phyloP scores from a whole-genome alignment of 768 basidiomycete genomes.

The Harrya chromipes region DNA sequence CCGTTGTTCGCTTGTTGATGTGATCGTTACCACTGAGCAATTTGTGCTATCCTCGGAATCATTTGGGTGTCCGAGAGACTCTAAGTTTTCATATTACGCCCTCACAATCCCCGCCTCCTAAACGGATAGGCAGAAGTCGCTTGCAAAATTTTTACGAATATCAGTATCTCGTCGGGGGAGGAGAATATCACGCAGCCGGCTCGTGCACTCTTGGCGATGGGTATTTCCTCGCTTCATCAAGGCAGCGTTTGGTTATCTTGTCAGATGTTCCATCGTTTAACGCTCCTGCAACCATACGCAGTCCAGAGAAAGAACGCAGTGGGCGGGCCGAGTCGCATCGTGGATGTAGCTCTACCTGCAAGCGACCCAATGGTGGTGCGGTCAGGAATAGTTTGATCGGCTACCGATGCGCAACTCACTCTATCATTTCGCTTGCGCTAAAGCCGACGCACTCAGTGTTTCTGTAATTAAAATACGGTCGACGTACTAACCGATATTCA shows the following conservation, averaged over 20 bases:
- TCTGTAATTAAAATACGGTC: too few relatives aligned
- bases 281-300: background rate
- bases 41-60: background rate
- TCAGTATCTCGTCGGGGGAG: background rate
- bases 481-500: too few relatives aligned
- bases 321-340: background rate
- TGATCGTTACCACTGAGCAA: background rate
- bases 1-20: background rate
- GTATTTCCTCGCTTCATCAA: background rate
- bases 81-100: background rate
- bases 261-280: background rate
- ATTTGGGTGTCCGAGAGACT: background rate
- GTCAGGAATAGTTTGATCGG: background rate
- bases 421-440: background rate
- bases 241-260: background rate
- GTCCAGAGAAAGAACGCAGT: background rate
- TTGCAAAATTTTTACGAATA: background rate
- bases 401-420: background rate
- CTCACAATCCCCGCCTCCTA: background rate
- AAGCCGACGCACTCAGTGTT: background rate
- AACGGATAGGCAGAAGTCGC: background rate
- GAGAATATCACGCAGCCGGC: background rate
- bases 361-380: background rate
- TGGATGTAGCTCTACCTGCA: background rate
- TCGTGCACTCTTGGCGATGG: background rate